Evolutionary conservation across 306 rosid species (phyloP), one percentile per base, ranked within the genome.

Genomic region (Canavalia gladiata): DNA sequence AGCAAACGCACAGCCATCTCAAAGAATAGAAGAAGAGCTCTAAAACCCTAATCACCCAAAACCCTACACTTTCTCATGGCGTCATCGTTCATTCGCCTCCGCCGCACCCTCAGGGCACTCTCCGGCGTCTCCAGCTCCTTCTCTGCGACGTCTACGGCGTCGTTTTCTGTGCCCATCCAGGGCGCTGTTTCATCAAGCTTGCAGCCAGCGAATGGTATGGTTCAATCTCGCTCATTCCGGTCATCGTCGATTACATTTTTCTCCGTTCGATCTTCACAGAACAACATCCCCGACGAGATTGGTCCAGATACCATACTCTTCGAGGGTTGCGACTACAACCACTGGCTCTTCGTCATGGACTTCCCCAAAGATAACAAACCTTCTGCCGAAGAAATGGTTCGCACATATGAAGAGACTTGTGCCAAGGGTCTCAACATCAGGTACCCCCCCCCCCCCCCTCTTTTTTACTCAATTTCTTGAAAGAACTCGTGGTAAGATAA

Each of bases 251-350:
- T 77, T 12, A 80, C 90, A 8, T 82, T 83, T 54, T 70, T 74
- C 0, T 91, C 88, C 0, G 49, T 75, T 41, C 92, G 91, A 31
- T 82, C 85, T 7, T 63, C 69, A 4, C 43, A 59, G 67, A 56
- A 2, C 6, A 70, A 72, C 78, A 37, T 35, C 42, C 63, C 81
- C 28, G 87, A 84, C 1, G 92, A 85, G 82, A 90, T 91, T 10
- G 95, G 89, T 54, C 92, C 92, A n/a, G 85, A 90, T 35, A 86
- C 94, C 2, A 83, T 91, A 8, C 90, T 91, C n/a, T 94, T 91
- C 55, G 98, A 94, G 79, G 98, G 98, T 5, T 91, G 95, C 86
- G 98, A 94, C 52, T 91, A 91, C 86, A 89, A 91, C 58, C 97
- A 94, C 85, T 94, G 97, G 98, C 92, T 91, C 30, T 81, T 94